Conservation (phyloP, 2,329 filamentous ascomycete species). For the Endoconidiophora laricicola region DNA sequence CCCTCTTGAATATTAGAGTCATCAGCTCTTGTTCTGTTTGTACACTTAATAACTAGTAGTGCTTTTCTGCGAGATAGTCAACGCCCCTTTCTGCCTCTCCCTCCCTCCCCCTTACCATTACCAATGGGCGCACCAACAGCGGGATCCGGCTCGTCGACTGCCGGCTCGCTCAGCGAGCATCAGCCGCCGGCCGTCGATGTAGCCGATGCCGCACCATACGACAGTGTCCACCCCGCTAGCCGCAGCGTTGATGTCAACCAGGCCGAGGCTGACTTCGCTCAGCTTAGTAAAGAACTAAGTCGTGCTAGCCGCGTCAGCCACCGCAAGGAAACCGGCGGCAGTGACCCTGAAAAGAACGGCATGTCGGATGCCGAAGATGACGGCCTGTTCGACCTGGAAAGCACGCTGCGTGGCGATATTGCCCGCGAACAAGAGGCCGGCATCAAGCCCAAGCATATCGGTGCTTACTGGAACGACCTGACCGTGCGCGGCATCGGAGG, state of each 20-base stretch:
- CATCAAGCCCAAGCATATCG: slow-evolving; percentile 65
- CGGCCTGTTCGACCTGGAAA: slow-evolving; percentile 55
- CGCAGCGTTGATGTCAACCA: slow-evolving; percentile 45
- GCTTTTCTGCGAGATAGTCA: not conserved
- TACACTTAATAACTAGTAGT: not conserved
- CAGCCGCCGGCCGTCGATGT: not conserved
- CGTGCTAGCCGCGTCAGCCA: slow-evolving; percentile 37
- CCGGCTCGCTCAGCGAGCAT: slow-evolving; percentile 8
- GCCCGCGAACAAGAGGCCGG: slow-evolving; percentile 58
- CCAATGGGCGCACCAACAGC: slow-evolving; percentile 10
- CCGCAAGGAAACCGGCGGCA: slow-evolving; percentile 16
- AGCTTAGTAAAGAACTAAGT: slow-evolving; percentile 46
- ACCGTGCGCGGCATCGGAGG: slow-evolving; percentile 64
- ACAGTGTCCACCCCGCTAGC: not conserved
- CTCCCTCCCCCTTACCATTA: not conserved
- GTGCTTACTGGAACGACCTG: slow-evolving; percentile 62
- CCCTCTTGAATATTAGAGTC: too few species aligned
- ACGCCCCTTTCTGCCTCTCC: not conserved
- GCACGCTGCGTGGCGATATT: slow-evolving; percentile 52
- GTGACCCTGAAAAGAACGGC: slow-evolving; percentile 43
- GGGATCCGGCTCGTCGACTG: slow-evolving; percentile 11
- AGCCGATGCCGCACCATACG: slow-evolving; percentile 5
- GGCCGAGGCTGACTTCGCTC: slow-evolving; percentile 54
- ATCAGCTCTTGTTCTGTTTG: too few species aligned
- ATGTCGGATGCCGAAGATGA: slow-evolving; percentile 27